Evolutionary conservation across 495 filamentous ascomycete genomes (phyloP).

Genomic region (Xylaria scruposa): DNA sequence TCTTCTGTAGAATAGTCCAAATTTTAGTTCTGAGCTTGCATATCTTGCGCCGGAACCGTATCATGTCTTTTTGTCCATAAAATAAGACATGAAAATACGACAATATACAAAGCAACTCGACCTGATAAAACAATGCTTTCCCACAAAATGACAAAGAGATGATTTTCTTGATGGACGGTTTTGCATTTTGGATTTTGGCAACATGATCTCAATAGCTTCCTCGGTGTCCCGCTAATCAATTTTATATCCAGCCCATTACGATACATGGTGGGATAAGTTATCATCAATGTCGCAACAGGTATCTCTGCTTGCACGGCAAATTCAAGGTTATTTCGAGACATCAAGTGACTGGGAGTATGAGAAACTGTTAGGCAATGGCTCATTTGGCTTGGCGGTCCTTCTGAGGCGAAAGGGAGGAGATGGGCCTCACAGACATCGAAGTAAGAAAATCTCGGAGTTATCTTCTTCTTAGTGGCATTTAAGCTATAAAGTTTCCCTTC

Average conservation of each 20-base stretch:
- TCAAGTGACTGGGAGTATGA: slow-evolving; percentile 13
- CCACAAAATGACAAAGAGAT: not conserved
- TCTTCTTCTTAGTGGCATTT: not conserved
- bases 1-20: not conserved
- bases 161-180: not conserved
- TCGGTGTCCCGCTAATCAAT: not conserved
- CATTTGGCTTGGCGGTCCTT: slow-evolving; percentile 10
- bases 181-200: too few species aligned
- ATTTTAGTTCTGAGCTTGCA: not conserved
- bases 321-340: not conserved
- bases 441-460: not conserved
- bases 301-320: not conserved
- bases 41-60: not conserved
- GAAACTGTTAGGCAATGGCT: slow-evolving; percentile 7
- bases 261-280: not conserved
- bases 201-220: not conserved
- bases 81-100: not conserved
- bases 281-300: not conserved
- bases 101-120: not conserved
- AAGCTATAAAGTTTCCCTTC: not conserved
- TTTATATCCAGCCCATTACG: not conserved
- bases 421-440: not conserved
- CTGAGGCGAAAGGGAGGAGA: not conserved
- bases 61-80: not conserved
- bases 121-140: not conserved